Percentiles rank a stretch among this genome's conserved stretches.
Evolutionary conservation across 2,329 filamentous ascomycete species (phyloP).

Genomic region (Raffaelea ambrosiae): DNA sequence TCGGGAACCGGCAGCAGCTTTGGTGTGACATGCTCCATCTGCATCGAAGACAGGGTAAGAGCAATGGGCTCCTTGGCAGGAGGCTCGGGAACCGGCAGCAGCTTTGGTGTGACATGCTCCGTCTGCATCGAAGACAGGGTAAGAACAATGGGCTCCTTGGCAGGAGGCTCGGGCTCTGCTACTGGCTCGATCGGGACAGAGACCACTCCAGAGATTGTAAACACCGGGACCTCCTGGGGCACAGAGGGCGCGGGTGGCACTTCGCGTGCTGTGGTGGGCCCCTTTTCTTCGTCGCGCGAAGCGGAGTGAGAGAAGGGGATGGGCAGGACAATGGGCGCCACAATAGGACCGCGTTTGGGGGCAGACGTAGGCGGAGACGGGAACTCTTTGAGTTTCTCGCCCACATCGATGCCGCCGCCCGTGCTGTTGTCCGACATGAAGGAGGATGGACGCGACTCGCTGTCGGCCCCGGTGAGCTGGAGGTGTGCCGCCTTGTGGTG

Average conservation of each 20-base stretch:
- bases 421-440: slow-evolving; percentile 6
- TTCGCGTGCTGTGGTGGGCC: not conserved
- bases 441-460: slow-evolving; percentile 8
- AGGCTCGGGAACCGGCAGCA: slow-evolving; percentile 2
- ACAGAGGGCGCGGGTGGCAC: not conserved
- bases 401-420: slow-evolving; percentile 33
- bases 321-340: slow-evolving; percentile 18
- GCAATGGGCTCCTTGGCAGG: slow-evolving; percentile 2
- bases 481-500: slow-evolving; percentile 2
- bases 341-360: slow-evolving; percentile 14
- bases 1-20: slow-evolving; percentile 1
- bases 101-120: slow-evolving; percentile 7
- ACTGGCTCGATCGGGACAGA: slow-evolving; percentile 7
- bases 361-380: slow-evolving; percentile 42
- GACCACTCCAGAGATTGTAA: slow-evolving; percentile 8
- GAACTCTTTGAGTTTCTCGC: slow-evolving; percentile 44
- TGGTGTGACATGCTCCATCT: slow-evolving; percentile 6
- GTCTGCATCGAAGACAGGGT: slow-evolving; percentile 4
- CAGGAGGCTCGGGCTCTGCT: not conserved
- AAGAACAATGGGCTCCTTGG: not conserved
- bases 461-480: not conserved
- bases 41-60: slow-evolving; percentile 5
- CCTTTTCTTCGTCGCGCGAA: not conserved
- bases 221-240: not conserved
- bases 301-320: not conserved